Conservation (phyloP, 2,329 filamentous ascomycete species). For the Colletotrichum godetiae region DNA sequence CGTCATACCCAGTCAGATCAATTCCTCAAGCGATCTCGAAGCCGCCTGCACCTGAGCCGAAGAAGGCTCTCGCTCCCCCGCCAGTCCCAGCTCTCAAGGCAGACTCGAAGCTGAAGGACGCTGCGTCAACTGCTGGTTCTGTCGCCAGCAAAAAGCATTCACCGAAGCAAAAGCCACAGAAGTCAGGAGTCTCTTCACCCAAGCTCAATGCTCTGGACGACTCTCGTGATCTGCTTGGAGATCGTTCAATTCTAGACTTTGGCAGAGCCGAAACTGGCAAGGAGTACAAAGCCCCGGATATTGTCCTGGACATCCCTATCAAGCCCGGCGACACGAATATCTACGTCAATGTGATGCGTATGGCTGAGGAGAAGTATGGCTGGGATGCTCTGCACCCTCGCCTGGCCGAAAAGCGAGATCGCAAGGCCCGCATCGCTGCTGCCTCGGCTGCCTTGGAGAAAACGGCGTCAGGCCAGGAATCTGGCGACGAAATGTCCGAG, state of each 20-base stretch:
- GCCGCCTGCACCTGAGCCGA: slow-evolving; percentile 47
- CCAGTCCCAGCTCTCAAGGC: slow-evolving; percentile 42
- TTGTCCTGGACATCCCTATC: slow-evolving; percentile 85
- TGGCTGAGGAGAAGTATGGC: slow-evolving; percentile 94
- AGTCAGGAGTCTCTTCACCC: slow-evolving; percentile 57
- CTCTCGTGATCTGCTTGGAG: slow-evolving; percentile 40
- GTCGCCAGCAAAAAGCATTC: slow-evolving; percentile 55
- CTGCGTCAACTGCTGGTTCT: slow-evolving; percentile 19
- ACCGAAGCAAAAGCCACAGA: slow-evolving; percentile 58
- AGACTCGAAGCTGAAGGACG: slow-evolving; percentile 31
- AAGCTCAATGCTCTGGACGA: slow-evolving; percentile 63
- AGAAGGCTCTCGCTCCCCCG: slow-evolving; percentile 51
- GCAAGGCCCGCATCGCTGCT: slow-evolving; percentile 87
- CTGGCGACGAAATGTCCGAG: slow-evolving; percentile 85
- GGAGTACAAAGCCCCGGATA: slow-evolving; percentile 75
- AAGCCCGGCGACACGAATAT: slow-evolving; percentile 82
- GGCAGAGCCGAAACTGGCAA: slow-evolving; percentile 69
- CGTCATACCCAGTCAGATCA: slow-evolving; percentile 50
- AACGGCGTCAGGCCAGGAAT: slow-evolving; percentile 74
- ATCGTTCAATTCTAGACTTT: slow-evolving; percentile 70
- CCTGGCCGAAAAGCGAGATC: slow-evolving; percentile 87
- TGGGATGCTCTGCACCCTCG: slow-evolving; percentile 94
- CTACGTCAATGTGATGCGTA: slow-evolving; percentile 93
- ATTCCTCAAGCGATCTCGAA: slow-evolving; percentile 48
- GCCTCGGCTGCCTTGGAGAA: slow-evolving; percentile 88